Evolutionary conservation across 768 basidiomycete genomes (phyloP).

Genomic region (Cubamyces lactineus): DNA sequence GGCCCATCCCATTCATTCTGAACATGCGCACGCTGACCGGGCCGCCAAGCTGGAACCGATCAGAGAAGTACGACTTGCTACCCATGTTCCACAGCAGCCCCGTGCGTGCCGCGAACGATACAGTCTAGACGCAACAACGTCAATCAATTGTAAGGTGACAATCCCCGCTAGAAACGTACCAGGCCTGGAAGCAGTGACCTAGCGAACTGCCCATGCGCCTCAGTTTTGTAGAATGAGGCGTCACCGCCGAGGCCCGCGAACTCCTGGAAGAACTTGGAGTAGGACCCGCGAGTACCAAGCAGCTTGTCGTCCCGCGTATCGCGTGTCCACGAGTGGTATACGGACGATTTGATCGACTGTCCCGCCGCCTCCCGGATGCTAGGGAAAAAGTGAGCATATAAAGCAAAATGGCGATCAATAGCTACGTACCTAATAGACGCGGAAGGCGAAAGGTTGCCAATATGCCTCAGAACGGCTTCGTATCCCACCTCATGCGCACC

Average conservation of each 20-base stretch:
- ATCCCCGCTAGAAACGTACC: constrained; percentile 46
- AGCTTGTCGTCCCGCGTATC: constrained; percentile 80
- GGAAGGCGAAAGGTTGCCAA: constrained; percentile 68
- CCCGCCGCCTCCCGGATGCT: constrained; percentile 89
- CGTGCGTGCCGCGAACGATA: constrained; percentile 72
- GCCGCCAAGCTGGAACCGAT: constrained; percentile 93
- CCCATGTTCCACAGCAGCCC: constrained; percentile 73
- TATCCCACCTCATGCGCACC: constrained; percentile 83
- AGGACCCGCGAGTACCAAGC: constrained; percentile 62
- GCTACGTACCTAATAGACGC: constrained; percentile 80
- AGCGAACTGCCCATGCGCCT: constrained; percentile 66
- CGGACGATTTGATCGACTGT: constrained; percentile 75
- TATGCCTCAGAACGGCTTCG: constrained; percentile 77
- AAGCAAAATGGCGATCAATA: background rate
- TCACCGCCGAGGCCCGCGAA: constrained; percentile 84
- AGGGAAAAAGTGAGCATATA: background rate
- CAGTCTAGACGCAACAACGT: constrained; percentile 48
- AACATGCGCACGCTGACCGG: constrained; percentile 85
- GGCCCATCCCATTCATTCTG: constrained; percentile 74
- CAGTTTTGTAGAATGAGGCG: constrained; percentile 73
- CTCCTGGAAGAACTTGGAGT: constrained; percentile 66
- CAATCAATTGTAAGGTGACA: background rate
- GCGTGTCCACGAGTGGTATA: constrained; percentile 74
- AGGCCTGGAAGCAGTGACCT: constrained; percentile 58
- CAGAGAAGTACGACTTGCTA: constrained; percentile 63